Percentiles rank a stretch among this genome's conserved stretches.
phyloP scores from a whole-genome alignment of 495 filamentous ascomycete species.

The Tuber brumale region DNA sequence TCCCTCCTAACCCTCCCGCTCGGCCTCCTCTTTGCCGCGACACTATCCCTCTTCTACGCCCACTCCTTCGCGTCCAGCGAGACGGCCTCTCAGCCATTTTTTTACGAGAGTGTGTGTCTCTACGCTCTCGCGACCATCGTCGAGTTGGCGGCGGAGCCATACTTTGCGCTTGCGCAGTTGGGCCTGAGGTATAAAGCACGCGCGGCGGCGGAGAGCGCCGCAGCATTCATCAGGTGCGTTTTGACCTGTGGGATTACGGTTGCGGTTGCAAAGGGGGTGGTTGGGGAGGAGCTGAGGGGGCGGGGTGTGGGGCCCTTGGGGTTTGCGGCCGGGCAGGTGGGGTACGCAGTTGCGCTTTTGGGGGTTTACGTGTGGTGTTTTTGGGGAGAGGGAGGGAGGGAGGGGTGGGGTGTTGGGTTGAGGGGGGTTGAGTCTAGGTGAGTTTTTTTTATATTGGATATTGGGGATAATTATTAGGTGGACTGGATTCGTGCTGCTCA shows the following conservation, averaged over 20 bases:
- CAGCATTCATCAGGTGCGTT: constrained; percentile 68
- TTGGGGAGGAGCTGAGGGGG: constrained; percentile 31
- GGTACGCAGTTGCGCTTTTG: constrained; percentile 62
- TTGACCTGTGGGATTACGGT: constrained; percentile 56
- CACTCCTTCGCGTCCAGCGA: constrained; percentile 50
- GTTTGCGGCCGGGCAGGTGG: constrained; percentile 82
- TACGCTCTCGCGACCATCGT: constrained; percentile 70
- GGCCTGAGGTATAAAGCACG: constrained; percentile 70
- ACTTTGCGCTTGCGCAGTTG: constrained; percentile 75
- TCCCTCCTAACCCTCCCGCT: constrained; percentile 69
- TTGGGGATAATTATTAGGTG: not conserved
- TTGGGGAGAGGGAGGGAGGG: constrained; percentile 43
- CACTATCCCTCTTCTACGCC: constrained; percentile 61
- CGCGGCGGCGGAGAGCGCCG: constrained; percentile 69
- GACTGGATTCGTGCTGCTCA: not conserved
- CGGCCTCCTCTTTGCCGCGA: constrained; percentile 57
- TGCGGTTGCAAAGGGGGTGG: constrained; percentile 54
- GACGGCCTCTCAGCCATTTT: constrained; percentile 54
- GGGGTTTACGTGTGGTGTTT: constrained; percentile 58
- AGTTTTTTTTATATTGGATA: not conserved
- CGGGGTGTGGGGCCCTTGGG: constrained; percentile 66
- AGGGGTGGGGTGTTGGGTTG: constrained; percentile 54
- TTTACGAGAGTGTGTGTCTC: constrained; percentile 56
- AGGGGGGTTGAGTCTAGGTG: constrained; percentile 24
- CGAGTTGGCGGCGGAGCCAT: constrained; percentile 77